Percentiles rank a stretch among this genome's conserved stretches.
phyloP scores from a whole-genome alignment of 441 rosid genomes.

The Dalechampia spathulata region DNA sequence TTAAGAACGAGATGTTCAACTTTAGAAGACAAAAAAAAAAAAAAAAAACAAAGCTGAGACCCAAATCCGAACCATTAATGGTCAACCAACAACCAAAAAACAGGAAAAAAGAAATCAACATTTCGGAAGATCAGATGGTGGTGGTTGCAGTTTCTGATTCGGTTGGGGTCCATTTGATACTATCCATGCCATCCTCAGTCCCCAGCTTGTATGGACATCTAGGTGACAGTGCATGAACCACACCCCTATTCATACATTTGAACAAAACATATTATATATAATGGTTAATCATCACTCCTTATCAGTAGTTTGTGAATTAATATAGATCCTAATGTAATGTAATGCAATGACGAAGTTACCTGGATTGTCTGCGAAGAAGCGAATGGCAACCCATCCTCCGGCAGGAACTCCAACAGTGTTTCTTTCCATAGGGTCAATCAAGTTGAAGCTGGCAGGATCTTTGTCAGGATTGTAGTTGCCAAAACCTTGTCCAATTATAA shows the following conservation, averaged over 20 bases:
- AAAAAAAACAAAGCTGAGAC: no score
- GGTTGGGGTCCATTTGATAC: constrained; percentile 34
- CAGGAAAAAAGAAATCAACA: no score
- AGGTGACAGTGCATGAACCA: constrained; percentile 48
- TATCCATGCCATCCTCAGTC: constrained; percentile 42
- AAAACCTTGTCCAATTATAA: constrained; percentile 54
- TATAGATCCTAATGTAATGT: no score
- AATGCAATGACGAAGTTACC: no score
- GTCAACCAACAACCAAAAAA: no score
- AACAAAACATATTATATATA: no score
- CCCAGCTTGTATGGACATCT: constrained; percentile 43
- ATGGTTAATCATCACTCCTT: no score
- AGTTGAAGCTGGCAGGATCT: constrained; percentile 48
- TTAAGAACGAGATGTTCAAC: no score
- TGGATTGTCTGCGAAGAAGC: constrained; percentile 55
- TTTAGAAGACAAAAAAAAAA: no score
- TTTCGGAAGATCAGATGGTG: constrained; percentile 45
- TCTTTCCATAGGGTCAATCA: constrained; percentile 52
- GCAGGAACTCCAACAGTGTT: constrained; percentile 60
- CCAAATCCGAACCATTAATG: no score
- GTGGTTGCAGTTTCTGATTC: constrained; percentile 34
- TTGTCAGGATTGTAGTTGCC: constrained; percentile 48
- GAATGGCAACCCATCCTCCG: constrained; percentile 63
- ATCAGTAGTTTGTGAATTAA: no score
- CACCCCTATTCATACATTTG: no score